Base-by-base conservation (phyloP, 139 green algal species). In the Zygnema cylindricum region DNA sequence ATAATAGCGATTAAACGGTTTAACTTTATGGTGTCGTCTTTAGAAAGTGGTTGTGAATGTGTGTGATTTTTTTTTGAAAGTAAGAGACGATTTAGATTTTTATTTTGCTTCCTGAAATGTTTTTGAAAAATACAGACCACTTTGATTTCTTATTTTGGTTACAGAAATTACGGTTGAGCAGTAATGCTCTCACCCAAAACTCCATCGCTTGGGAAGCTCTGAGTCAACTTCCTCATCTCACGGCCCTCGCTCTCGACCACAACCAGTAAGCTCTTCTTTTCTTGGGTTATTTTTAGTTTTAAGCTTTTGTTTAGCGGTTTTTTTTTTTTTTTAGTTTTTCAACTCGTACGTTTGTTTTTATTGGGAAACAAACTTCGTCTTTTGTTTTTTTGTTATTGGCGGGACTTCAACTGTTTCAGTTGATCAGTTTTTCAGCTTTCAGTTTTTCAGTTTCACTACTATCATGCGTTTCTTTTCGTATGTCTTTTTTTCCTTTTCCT, bases 191-290 rank as follows among this genome's bases (percentile, higher is more conserved):
- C 39, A 81, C 81, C 25, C 57, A 87, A 7, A 38, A 35, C 81
- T 79, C 42, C 25, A 87, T 87, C 16, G 81, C 81, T 38, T 87
- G 81, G 81, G 81, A 87, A 40, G 81, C 81, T 16, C 30, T 87
- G 11, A 39, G 39, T 35, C 81, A 55, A 1, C 81, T 87, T 2
- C 81, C 81, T 0, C 57, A 87, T n/a, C 81, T 87, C 49, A 87
- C 55, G 11, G 81, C 81, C 23, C 42, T 87, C 0, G 81, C 81
- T 1, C 41, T 87, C 43, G 81, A 87, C 21, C 41, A 87, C 81
- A 87, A 87, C 49, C 81, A 87, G 81, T 87, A 33, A 81, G 81
- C 76, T 79, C 16, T 16, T 63, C 49, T 55, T 83, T 1, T 30
- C n/a, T n/a, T n/a, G n/a, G n/a, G n/a, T n/a, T 30, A 73, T 30